phyloP scores from a whole-genome alignment of 306 rosid species.

The Vicia faba region DNA sequence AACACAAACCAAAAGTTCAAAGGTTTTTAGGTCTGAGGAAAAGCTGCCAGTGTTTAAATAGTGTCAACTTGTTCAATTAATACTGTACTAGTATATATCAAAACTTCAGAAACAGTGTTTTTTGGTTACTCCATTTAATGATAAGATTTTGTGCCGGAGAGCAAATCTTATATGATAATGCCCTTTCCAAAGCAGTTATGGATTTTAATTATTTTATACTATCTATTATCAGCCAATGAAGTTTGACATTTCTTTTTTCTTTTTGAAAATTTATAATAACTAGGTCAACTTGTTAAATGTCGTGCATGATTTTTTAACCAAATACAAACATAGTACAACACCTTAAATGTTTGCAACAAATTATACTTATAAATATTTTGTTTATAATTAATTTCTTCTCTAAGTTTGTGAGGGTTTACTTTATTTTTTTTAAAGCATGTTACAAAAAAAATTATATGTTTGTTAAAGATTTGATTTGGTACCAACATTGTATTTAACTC shows the following conservation, averaged over 20 bases:
- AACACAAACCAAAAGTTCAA: conserved; percentile 33
- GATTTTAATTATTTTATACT: background rate
- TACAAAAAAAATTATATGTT: no score
- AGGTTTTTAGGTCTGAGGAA: conserved; percentile 16
- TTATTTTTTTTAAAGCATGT: no score
- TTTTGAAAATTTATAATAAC: background rate
- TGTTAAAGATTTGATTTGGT: no score
- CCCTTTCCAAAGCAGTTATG: background rate
- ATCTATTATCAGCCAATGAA: background rate
- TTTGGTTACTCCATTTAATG: conserved; percentile 32
- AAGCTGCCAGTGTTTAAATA: conserved; percentile 15
- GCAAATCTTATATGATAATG: conserved; percentile 31
- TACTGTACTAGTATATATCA: conserved; percentile 18
- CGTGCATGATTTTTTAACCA: background rate
- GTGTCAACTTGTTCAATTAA: conserved; percentile 21
- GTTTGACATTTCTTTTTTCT: background rate
- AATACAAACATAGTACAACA: no score
- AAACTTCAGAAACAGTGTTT: conserved; percentile 5
- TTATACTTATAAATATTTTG: no score
- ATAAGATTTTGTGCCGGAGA: conserved; percentile 31
- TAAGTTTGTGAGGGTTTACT: no score
- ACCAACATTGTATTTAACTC: no score
- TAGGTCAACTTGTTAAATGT: background rate
- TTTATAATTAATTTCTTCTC: no score
- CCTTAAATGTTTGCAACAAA: no score